Evolutionary conservation across 352 stramenopile genomes (phyloP).

Genomic region (Phytophthora ramorum): DNA sequence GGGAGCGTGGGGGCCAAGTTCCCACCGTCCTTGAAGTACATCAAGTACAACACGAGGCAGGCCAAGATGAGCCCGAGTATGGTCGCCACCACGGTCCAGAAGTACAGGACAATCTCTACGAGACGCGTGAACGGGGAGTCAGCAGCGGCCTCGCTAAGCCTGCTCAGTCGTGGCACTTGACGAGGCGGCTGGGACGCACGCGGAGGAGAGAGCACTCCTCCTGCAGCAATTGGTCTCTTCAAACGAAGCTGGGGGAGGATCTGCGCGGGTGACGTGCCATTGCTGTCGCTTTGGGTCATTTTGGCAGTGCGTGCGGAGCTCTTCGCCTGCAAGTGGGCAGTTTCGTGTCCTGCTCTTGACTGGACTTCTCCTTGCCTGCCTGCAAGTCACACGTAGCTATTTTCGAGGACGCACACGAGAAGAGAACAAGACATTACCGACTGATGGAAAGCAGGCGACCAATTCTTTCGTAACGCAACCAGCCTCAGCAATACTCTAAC

Average conservation of each 20-base stretch:
- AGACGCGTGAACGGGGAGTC: conserved; percentile 32
- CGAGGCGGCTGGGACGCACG: conserved; percentile 3
- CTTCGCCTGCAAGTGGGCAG: conserved; percentile 6
- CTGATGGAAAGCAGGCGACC: conserved; percentile 10
- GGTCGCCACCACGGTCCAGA: conserved; percentile 60
- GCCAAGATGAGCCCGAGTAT: conserved; percentile 55
- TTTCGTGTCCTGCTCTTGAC: conserved; percentile 24
- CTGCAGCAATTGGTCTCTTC: conserved; percentile 20
- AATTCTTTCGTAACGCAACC: background rate
- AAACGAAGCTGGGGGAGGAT: conserved; percentile 25
- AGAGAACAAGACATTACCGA: conserved; percentile 3
- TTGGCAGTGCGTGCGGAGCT: background rate
- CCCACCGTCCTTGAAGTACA: conserved; percentile 69
- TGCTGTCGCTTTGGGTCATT: conserved; percentile 19
- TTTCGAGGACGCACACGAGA: conserved; percentile 16
- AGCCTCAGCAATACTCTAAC: conserved; percentile 51
- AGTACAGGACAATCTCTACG: conserved; percentile 59
- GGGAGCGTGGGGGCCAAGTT: conserved; percentile 53
- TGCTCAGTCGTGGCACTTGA: background rate
- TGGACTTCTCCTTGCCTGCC: conserved; percentile 5
- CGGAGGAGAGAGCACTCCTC: conserved; percentile 27
- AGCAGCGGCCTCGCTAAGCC: conserved; percentile 12
- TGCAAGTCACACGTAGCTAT: conserved; percentile 30
- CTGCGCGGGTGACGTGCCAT: conserved; percentile 9
- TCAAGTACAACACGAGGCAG: conserved; percentile 61